Percentiles rank a stretch among this genome's conserved stretches.
Evolutionary conservation across 129 eudicot genomes (phyloP).

Genomic region (Solidago caesia): DNA sequence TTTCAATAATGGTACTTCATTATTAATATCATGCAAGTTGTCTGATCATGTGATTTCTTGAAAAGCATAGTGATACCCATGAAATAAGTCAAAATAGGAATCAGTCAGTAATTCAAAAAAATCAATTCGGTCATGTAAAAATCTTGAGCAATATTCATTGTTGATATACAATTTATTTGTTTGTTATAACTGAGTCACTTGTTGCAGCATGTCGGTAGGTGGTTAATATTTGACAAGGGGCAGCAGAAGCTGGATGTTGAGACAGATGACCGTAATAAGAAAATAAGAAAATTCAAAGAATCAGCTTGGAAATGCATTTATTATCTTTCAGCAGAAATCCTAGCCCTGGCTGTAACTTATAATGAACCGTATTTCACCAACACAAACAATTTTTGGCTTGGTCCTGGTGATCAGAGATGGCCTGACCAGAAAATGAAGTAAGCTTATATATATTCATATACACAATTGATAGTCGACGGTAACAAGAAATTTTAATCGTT

Average conservation of each 20-base stretch:
- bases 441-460: conserved; percentile 14
- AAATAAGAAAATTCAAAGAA: conserved; percentile 74
- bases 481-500: neutral
- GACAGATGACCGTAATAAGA: conserved; percentile 60
- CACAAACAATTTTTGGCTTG: conserved; percentile 72
- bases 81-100: conserved; percentile 3
- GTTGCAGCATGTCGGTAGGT: conserved; percentile 66
- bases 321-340: conserved; percentile 79
- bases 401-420: conserved; percentile 88
- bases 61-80: neutral
- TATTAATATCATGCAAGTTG: no score
- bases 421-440: conserved; percentile 82
- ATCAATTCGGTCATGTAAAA: neutral
- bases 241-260: conserved; percentile 43
- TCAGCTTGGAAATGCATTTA: conserved; percentile 92
- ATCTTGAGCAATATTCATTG: neutral
- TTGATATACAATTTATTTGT: neutral
- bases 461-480: conserved; percentile 6
- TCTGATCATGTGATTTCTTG: no score
- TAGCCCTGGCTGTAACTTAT: conserved; percentile 72
- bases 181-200: conserved; percentile 5
- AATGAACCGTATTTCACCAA: conserved; percentile 83
- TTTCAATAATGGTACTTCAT: no score
- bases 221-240: conserved; percentile 64
- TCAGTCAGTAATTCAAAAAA: neutral